Evolutionary conservation across 2,329 filamentous ascomycete species (phyloP).

Genomic region (Drechslerella coelobrocha): DNA sequence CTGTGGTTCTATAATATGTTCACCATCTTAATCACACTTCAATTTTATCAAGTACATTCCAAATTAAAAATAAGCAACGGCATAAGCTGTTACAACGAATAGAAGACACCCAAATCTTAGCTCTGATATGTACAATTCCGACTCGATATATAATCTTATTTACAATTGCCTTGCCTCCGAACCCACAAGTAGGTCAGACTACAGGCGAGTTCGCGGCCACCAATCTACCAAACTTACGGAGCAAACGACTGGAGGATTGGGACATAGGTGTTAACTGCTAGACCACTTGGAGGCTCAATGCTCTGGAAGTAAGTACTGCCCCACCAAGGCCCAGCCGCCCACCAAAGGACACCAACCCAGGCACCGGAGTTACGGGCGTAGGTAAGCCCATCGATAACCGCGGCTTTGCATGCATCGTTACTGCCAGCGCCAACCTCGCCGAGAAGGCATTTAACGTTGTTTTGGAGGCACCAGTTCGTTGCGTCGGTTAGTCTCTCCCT

Average conservation of each 20-base stretch:
- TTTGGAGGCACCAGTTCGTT: conserved; percentile 65
- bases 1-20: too few relatives aligned
- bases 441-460: conserved; percentile 66
- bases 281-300: conserved; percentile 56
- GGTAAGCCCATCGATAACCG: conserved; percentile 33
- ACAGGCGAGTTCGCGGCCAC: too few relatives aligned
- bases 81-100: too few relatives aligned
- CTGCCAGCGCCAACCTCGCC: conserved; percentile 67
- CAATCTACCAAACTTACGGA: conserved; percentile 24
- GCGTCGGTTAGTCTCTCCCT: conserved; percentile 62
- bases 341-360: conserved; percentile 63
- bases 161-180: conserved; percentile 8
- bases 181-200: neutral
- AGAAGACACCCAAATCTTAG: neutral
- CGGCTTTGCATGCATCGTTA: conserved; percentile 56
- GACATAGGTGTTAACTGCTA: conserved; percentile 52
- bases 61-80: too few relatives aligned
- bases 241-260: conserved; percentile 42
- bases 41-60: too few relatives aligned
- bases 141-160: conserved; percentile 9
- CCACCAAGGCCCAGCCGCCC: conserved; percentile 70
- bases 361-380: conserved; percentile 46
- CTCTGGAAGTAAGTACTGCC: conserved; percentile 57
- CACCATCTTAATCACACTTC: too few relatives aligned
- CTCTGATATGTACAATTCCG: neutral